Conservation (phyloP, 345 rosid genomes). For the Viola odorata region DNA sequence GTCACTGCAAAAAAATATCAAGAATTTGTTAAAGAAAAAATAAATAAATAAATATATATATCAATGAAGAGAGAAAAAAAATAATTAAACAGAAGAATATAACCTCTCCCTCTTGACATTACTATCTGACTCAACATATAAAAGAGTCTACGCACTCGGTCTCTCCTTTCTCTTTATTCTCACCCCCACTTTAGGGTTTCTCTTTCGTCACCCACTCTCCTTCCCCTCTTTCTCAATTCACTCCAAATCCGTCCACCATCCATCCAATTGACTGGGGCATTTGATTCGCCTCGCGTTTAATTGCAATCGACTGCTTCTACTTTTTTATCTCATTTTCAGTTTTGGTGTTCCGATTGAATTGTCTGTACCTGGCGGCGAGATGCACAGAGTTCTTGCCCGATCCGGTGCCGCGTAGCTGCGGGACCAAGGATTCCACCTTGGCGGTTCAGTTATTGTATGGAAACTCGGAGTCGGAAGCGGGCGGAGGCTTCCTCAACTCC, state of each 20-base stretch:
- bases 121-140: not conserved
- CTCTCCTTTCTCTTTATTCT: not conserved
- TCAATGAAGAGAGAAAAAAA: no score
- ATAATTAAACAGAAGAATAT: not conserved
- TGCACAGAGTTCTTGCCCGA: conserved; percentile 16
- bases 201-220: not conserved
- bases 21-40: no score
- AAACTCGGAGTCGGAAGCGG: conserved; percentile 99
- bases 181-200: conserved; percentile 20
- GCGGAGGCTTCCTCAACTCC: conserved; percentile 99
- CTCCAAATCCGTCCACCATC: no score
- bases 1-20: no score
- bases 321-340: no score
- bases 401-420: conserved; percentile 53
- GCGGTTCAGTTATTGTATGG: conserved; percentile 81
- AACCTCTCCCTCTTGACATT: no score
- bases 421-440: conserved; percentile 36
- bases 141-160: conserved; percentile 3
- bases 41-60: no score
- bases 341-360: no score
- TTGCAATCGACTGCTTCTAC: no score
- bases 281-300: no score
- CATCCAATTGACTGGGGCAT: no score
- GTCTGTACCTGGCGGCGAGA: no score
- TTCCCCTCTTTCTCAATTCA: not conserved